Base-by-base conservation (phyloP, 2,329 filamentous ascomycete species). In the Chalaropsis ovoidea region DNA sequence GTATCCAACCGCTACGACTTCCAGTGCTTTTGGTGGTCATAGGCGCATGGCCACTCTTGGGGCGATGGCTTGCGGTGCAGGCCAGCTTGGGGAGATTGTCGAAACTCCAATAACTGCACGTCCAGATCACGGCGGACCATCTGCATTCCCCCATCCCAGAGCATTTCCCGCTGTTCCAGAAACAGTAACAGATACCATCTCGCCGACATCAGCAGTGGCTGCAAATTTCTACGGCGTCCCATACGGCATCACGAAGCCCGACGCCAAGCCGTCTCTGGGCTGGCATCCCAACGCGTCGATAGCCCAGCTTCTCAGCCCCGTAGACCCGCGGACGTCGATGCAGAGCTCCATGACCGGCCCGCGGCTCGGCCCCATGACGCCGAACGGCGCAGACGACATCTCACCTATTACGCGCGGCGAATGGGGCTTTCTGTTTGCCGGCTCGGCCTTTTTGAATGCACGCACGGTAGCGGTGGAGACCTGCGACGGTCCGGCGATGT, bases 331-430 rank as follows among this genome's bases (percentile, higher is more conserved):
- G 15, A n/a, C 60, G 10, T 67, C 65, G 6, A 52, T 64, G 31
- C 35, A 47, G 41, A 64, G 61, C 4, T 58, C 24, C 13, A 35
- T 22, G 41, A 42, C 42, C 8, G 52, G 24, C 17, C 56, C 66
- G 65, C 71, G 67, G 61, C 69, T 78, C 22, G 82, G 80, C 0
- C 80, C 82, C 0, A 72, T 76, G 73, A 86, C 83, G 66, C 83
- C 82, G 1, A 83, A 85, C 68, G 79, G 75, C 7, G 83, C 81
- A 68, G 82, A 84, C 22, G 84, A 86, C 70, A 82, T 86, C 65
- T 85, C 82, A 62, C 84, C 84, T 5, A 79, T 82, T 27, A 86
- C 84, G 8, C 77, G 81, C 49, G 81, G 81, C 4, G 84, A 86
- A 73, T 86, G 84, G 84, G 81, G 82, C 0, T 82, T 83, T 70